phyloP scores from a whole-genome alignment of 768 basidiomycete species.

The Phaeotremella skinneri region DNA sequence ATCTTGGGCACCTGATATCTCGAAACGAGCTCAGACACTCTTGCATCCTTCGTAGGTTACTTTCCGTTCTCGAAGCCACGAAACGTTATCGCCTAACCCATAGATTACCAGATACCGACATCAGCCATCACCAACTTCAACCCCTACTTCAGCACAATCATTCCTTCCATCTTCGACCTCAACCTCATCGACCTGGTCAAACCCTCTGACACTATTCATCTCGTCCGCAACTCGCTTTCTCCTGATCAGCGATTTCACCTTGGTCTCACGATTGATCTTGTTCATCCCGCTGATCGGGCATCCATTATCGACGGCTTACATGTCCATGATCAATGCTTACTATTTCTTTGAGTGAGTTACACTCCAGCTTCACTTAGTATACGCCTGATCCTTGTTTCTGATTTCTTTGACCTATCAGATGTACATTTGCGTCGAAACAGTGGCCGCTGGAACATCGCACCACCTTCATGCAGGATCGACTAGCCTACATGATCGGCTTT shows the following conservation, averaged over 20 bases:
- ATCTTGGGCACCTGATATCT: conserved; percentile 46
- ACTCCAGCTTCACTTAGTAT: not conserved
- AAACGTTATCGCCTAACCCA: not conserved
- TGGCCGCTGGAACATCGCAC: conserved; percentile 32
- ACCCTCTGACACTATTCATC: conserved; percentile 25
- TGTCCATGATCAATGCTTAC: conserved; percentile 46
- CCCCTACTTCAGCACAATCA: not conserved
- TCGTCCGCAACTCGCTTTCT: conserved; percentile 29
- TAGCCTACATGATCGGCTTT: conserved; percentile 49
- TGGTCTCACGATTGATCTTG: conserved; percentile 42
- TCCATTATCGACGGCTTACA: conserved; percentile 35
- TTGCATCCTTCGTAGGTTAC: conserved; percentile 39
- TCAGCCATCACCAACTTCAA: conserved; percentile 29
- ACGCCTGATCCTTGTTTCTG: not conserved
- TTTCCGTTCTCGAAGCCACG: not conserved
- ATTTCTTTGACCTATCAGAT: conserved; percentile 17
- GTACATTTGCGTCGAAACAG: conserved; percentile 28
- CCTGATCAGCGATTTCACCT: conserved; percentile 47
- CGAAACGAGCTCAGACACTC: conserved; percentile 40
- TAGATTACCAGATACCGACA: conserved; percentile 27
- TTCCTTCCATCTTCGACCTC: conserved; percentile 14
- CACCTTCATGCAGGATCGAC: conserved; percentile 42
- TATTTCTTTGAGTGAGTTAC: conserved; percentile 49
- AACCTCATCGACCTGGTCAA: conserved; percentile 2
- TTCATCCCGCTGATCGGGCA: conserved; percentile 38